These are phyloP conservation scores for Pseudoturritis turrita DNA, from an alignment of 345 rosid genomes.

Conservation along the genomic window DNA sequence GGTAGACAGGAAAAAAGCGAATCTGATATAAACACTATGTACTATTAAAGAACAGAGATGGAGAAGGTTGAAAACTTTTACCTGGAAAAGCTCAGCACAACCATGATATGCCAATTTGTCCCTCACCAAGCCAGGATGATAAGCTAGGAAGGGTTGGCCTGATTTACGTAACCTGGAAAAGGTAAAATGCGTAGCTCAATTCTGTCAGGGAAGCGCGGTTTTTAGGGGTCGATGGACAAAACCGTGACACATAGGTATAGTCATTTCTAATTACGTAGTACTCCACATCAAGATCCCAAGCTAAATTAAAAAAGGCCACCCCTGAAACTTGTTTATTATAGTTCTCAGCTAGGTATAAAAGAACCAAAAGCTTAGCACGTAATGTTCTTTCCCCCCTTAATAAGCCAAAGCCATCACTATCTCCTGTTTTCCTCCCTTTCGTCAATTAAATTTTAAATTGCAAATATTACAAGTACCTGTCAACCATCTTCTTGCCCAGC, in stretches of 20 bases:
- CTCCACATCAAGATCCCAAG: conserved; percentile 1
- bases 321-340: neutral
- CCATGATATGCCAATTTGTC: conserved; percentile 94
- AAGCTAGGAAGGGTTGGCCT: conserved; percentile 81
- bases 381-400: neutral
- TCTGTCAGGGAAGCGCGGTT: neutral
- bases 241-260: neutral
- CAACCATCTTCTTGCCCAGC: conserved; percentile 76
- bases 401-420: neutral
- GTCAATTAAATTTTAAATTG: neutral
- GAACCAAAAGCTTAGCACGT: conserved; percentile 5
- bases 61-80: conserved; percentile 24
- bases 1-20: neutral
- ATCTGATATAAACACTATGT: neutral
- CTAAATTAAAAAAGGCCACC: neutral
- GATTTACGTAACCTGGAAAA: conserved; percentile 60
- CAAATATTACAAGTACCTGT: conserved; percentile 50
- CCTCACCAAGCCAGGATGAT: conserved; percentile 84
- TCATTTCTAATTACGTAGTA: neutral
- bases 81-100: conserved; percentile 99
- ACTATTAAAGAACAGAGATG: conserved; percentile 14
- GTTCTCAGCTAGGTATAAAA: conserved; percentile 3
- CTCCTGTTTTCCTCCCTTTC: neutral
- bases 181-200: conserved; percentile 7
- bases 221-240: neutral